Evolutionary conservation across 2,329 filamentous ascomycete genomes (phyloP).

Genomic region (Colletotrichum tofieldiae): DNA sequence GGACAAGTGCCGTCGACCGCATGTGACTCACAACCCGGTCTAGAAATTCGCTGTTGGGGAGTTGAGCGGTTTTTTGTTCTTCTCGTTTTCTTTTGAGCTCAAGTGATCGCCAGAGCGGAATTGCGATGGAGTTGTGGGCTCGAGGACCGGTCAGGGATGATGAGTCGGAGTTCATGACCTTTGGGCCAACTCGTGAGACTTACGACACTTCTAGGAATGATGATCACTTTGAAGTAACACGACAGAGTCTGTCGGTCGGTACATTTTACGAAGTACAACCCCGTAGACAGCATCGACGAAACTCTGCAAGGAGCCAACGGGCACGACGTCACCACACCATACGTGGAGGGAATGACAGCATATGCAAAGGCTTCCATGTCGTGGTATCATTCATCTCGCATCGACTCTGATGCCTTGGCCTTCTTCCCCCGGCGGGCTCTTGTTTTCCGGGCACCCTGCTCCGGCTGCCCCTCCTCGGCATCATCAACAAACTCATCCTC

Average conservation of each 20-base stretch:
- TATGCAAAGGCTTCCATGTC: neutral
- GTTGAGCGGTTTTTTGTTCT: neutral
- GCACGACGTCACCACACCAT: neutral
- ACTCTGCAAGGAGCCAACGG: neutral
- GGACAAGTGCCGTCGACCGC: constrained; percentile 24
- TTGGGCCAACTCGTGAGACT: neutral
- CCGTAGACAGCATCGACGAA: neutral
- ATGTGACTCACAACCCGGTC: constrained; percentile 15
- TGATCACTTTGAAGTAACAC: neutral
- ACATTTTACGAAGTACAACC: neutral
- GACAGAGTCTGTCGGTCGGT: neutral
- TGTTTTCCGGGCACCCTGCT: constrained; percentile 7
- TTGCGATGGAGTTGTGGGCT: neutral
- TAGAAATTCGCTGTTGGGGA: neutral
- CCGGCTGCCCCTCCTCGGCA: constrained; percentile 4
- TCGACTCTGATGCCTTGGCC: constrained; percentile 34
- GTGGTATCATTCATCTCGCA: neutral
- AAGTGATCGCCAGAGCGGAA: constrained; percentile 17
- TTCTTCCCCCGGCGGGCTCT: constrained; percentile 33
- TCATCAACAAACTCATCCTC: constrained; percentile 21
- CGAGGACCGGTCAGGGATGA: neutral
- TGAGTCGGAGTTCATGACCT: neutral
- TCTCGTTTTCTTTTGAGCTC: neutral
- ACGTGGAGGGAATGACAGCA: neutral
- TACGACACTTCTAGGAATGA: neutral